These are phyloP conservation scores for Cenchrus purpureus DNA, from an alignment of 176 grass and related monocot genomes.

Conservation along the genomic window DNA sequence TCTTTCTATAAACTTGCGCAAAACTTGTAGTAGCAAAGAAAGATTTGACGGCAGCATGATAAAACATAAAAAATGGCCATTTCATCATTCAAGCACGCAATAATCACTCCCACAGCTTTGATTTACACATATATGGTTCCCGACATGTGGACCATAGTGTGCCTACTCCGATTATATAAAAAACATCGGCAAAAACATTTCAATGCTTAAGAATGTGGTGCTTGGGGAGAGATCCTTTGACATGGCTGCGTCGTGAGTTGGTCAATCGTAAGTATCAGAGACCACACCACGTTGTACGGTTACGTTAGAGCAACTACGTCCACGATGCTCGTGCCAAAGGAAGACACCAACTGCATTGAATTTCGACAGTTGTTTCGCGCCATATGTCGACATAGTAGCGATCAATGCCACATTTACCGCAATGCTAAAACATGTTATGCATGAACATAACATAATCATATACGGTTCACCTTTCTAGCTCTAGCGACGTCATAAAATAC, in stretches of 20 bases:
- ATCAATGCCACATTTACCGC: not conserved
- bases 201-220: not conserved
- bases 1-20: not conserved
- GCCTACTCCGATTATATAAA: too few species aligned
- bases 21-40: not conserved
- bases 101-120: not conserved
- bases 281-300: too few species aligned
- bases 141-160: not conserved
- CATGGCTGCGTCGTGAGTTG: not conserved
- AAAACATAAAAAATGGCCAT: not conserved
- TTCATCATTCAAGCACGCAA: not conserved
- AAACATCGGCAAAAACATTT: not conserved
- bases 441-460: not conserved
- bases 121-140: not conserved
- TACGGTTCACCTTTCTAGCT: not conserved
- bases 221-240: not conserved
- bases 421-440: not conserved
- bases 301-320: not conserved
- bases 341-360: not conserved
- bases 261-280: not conserved
- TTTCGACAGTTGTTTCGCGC: not conserved
- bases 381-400: not conserved
- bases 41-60: not conserved
- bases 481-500: not conserved
- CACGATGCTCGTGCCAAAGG: not conserved